Base-by-base conservation (phyloP, 306 rosid genomes). In the Quercus mongolica region DNA sequence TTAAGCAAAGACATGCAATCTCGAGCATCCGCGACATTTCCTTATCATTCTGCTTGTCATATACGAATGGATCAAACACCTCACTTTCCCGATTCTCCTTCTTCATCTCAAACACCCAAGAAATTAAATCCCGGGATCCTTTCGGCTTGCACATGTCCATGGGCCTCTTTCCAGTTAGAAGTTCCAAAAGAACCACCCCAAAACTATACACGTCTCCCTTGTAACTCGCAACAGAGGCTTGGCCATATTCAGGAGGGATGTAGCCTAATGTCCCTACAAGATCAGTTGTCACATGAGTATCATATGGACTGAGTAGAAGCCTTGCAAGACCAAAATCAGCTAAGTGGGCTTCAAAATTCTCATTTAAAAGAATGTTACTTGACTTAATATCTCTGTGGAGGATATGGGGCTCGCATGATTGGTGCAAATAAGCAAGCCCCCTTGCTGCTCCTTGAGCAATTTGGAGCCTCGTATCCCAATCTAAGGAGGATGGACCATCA, bases 241-340 rank as follows among this genome's bases (percentile, higher is more conserved):
- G 97, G 77, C 94, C 78, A 73, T 92, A 92, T 77, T 92, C 95
- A 3, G 95, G 97, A 59, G 97, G 97, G 74, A 92, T 92, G 26
- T 92, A 92, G 52, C 97, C 97, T 74, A 90, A 78, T 3, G 97
- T 92, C 52, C 97, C 97, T 3, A 92, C 97, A 54, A 92, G 79
- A 56, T 90, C 93, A 13, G 95, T 90, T 25, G 95, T 92, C 5
- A 92, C 95, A 70, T 92, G 97, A 63, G 93, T 90, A 65, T 89
- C 95, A 4, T 90, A 92, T 0, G 97, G 97, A 41, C 46, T 41
- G 65, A 75, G 89, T 71, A 92, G 85, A 46, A 90, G 84, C 87
- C 97, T 86, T 14, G 97, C 82, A 58, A 92, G 93, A 70, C 97
- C 95, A 35, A 92, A 90, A 86, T 92, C 95, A 20, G 97, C 97